A percentile compares a stretch with the other conserved stretches of the same genome.
phyloP scores from a whole-genome alignment of 116 monocot species.

The Phalaenopsis hybrid region DNA sequence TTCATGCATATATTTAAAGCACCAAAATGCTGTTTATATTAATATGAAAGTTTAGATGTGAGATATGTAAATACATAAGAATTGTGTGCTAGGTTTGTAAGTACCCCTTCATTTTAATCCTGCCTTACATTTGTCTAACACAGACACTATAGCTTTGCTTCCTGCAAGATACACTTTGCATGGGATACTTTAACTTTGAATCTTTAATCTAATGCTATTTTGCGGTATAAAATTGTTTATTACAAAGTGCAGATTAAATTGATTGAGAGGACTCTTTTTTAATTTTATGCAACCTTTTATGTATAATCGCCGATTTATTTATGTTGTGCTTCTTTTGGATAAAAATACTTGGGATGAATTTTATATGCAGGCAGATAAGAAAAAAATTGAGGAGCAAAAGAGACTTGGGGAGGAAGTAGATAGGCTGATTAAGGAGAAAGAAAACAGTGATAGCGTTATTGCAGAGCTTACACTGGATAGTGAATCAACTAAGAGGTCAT shows the following conservation, averaged over 20 bases:
- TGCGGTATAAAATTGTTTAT: background rate
- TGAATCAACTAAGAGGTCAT: conserved; percentile 24
- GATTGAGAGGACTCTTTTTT: no score
- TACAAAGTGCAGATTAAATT: background rate
- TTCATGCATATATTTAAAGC: no score
- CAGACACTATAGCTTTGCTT: background rate
- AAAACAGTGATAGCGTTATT: conserved; percentile 13
- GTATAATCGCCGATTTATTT: background rate
- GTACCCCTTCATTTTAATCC: background rate
- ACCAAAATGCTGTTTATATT: no score
- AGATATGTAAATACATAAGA: no score
- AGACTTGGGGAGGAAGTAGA: background rate
- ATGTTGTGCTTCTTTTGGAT: background rate
- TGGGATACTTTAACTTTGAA: background rate
- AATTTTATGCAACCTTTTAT: background rate
- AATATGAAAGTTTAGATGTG: no score
- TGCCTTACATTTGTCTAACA: background rate
- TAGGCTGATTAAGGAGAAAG: conserved; percentile 6
- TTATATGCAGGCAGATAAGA: conserved; percentile 1
- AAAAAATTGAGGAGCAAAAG: conserved; percentile 2
- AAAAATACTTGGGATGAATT: background rate
- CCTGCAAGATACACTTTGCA: background rate
- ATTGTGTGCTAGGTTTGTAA: no score
- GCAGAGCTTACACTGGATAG: conserved; percentile 31
- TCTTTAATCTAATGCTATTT: background rate